Percentiles rank a stretch among this genome's conserved stretches.
Conservation (phyloP, 257 asterid species). For the Handroanthus guayacan region DNA sequence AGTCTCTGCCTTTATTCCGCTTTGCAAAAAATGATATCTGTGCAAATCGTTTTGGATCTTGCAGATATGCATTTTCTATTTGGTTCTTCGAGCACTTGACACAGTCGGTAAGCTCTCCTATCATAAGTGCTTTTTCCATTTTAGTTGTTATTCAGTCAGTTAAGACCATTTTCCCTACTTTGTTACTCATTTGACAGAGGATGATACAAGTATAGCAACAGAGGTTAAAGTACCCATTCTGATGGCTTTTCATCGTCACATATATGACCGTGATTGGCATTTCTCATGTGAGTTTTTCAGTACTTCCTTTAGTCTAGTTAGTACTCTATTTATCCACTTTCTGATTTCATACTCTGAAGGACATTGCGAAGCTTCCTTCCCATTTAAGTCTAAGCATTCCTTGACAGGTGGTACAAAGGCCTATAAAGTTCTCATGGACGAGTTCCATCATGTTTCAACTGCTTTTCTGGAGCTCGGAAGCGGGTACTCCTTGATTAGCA, state of each 20-base stretch:
- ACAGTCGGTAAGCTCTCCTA: constrained; percentile 75
- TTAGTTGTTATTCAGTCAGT: background rate
- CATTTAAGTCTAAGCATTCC: constrained; percentile 29
- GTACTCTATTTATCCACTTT: constrained; percentile 20
- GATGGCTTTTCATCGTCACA: constrained; percentile 76
- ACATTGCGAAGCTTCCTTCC: background rate
- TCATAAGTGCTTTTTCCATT: background rate
- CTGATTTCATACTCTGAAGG: constrained; percentile 7
- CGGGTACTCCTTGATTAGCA: constrained; percentile 50
- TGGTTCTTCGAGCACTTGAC: constrained; percentile 96
- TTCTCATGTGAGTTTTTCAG: constrained; percentile 79
- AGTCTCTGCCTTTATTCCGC: constrained; percentile 3
- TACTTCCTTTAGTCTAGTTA: constrained; percentile 4
- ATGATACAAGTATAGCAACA: constrained; percentile 84
- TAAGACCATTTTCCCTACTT: constrained; percentile 15
- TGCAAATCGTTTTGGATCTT: constrained; percentile 27
- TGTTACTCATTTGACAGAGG: constrained; percentile 66
- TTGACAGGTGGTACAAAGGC: constrained; percentile 81
- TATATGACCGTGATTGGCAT: constrained; percentile 87
- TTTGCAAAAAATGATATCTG: background rate
- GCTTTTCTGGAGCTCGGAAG: constrained; percentile 91
- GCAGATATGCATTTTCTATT: constrained; percentile 88
- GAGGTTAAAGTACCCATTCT: constrained; percentile 88
- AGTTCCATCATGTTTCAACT: constrained; percentile 79
- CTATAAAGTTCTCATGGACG: constrained; percentile 93